Evolutionary conservation across 2,329 filamentous ascomycete genomes (phyloP).

Genomic region (Lasiodiplodia citricola): DNA sequence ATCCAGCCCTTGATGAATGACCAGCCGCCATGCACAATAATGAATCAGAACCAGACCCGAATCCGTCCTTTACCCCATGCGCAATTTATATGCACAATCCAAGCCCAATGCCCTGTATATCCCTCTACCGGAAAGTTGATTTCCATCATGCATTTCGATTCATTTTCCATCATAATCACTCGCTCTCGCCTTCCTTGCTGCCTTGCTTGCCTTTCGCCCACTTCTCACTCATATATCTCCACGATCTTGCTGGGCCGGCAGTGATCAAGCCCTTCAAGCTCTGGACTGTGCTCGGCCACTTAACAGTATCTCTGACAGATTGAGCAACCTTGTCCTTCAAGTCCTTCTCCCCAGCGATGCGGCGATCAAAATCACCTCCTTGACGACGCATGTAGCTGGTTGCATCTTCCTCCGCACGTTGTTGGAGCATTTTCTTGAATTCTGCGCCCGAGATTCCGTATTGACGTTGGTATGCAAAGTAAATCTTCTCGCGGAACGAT

Average conservation of each 20-base stretch:
- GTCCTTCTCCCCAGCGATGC: conserved; percentile 76
- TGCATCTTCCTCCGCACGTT: conserved; percentile 71
- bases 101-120: background rate
- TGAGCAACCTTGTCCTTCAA: conserved; percentile 73
- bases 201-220: conserved; percentile 44
- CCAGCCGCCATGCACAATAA: background rate
- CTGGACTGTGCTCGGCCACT: conserved; percentile 90
- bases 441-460: conserved; percentile 83
- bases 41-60: background rate
- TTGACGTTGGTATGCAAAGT: conserved; percentile 93
- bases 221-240: conserved; percentile 85
- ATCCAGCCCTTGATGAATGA: background rate
- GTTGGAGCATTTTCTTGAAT: conserved; percentile 83
- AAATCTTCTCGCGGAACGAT: conserved; percentile 84
- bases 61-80: background rate
- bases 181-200: conserved; percentile 17
- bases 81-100: background rate
- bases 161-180: background rate
- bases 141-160: background rate
- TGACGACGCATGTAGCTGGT: conserved; percentile 71
- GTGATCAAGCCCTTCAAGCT: conserved; percentile 84
- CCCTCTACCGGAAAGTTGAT: conserved; percentile 7
- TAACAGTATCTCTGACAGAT: conserved; percentile 85
- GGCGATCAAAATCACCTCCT: conserved; percentile 83
- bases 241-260: conserved; percentile 71